These are phyloP conservation scores for Diophrys appendiculata DNA, from an alignment of 73 alveolate species.

Conservation along the genomic window DNA sequence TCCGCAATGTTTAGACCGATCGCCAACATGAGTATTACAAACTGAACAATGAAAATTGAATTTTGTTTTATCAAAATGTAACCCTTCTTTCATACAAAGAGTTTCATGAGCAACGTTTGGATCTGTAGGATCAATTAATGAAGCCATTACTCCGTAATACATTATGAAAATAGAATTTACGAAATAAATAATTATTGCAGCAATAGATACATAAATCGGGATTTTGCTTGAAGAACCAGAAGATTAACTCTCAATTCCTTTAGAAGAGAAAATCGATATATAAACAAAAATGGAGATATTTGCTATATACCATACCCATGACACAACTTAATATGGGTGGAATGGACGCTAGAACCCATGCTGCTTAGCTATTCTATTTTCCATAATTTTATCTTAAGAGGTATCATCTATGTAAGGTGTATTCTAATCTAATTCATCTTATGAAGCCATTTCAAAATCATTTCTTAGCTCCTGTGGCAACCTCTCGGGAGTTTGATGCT, in stretches of 20 bases:
- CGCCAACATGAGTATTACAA: background rate
- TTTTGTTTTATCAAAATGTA: background rate
- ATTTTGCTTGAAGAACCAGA: background rate
- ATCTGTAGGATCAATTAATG: conserved; percentile 6
- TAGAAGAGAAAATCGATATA: too few relatives aligned
- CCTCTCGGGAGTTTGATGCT: too few relatives aligned
- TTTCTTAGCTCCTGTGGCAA: too few relatives aligned
- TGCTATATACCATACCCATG: background rate
- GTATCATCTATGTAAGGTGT: too few relatives aligned
- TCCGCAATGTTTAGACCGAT: conserved; percentile 11
- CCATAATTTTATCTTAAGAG: too few relatives aligned
- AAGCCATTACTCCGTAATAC: background rate
- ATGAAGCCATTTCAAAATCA: too few relatives aligned
- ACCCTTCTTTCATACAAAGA: background rate
- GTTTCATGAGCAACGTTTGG: background rate
- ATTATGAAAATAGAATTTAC: background rate
- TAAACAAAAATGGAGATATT: too few relatives aligned
- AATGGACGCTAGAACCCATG: background rate
- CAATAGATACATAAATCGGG: background rate
- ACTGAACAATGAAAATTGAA: background rate
- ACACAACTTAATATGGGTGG: background rate
- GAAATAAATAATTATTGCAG: background rate
- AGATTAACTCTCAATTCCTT: background rate
- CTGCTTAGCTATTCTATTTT: too few relatives aligned
- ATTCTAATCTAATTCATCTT: too few relatives aligned